Percentiles rank a stretch among this genome's conserved stretches.
Conservation (phyloP, 345 rosid genomes). For the Conringia planisiliqua region DNA sequence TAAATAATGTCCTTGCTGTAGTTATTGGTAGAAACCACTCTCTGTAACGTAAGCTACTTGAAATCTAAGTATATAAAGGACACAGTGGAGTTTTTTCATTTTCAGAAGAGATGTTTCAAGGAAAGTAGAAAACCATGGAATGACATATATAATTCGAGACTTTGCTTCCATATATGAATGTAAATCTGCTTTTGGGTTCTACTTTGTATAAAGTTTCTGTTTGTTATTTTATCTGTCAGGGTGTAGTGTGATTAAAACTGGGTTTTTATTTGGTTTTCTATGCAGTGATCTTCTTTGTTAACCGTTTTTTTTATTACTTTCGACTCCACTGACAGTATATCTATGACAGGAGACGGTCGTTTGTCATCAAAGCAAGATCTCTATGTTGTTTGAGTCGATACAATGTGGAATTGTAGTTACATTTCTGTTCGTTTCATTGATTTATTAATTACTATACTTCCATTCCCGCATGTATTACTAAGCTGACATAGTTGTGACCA, state of each 20-base stretch:
- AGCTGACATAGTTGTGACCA: constrained; percentile 1
- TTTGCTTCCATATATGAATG: not conserved
- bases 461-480: not conserved
- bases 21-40: constrained; percentile 2
- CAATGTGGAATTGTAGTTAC: not conserved
- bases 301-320: not conserved
- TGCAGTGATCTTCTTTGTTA: not conserved
- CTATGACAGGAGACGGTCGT: not conserved
- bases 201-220: not conserved
- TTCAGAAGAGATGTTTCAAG: constrained; percentile 4
- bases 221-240: not conserved
- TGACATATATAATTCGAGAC: not conserved
- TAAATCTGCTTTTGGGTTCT: not conserved
- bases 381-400: not conserved
- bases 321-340: not conserved
- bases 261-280: not conserved
- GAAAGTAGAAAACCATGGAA: not conserved
- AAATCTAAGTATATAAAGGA: not conserved
- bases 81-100: not conserved
- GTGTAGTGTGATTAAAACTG: not conserved
- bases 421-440: not conserved
- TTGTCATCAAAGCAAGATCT: constrained; percentile 3
- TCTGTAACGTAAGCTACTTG: constrained; percentile 2
- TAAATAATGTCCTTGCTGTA: not conserved
- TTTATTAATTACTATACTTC: not conserved